phyloP scores from a whole-genome alignment of 805 yeast genomes.

The Allodekkera sacchari region DNA sequence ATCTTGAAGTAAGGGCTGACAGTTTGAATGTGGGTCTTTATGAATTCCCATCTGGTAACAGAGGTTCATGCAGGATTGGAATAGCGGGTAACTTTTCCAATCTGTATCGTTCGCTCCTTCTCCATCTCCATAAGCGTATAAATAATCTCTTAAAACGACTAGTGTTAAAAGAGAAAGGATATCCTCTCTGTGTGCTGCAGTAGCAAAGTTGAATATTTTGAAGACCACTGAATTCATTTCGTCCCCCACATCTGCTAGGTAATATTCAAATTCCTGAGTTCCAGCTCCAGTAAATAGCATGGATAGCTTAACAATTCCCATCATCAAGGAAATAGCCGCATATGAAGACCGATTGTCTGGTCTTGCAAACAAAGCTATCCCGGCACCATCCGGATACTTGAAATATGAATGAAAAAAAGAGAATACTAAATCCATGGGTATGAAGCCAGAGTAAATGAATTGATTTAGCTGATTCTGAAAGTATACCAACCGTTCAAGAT shows the following conservation, averaged over 20 bases:
- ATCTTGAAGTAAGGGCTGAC: too few species aligned
- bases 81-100: conserved; percentile 7
- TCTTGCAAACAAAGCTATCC: background rate
- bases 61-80: conserved; percentile 6
- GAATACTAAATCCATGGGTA: conserved; percentile 2
- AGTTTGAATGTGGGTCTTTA: too few species aligned
- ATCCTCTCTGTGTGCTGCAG: too few species aligned
- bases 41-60: conserved; percentile 7
- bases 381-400: conserved; percentile 1
- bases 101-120: conserved; percentile 7
- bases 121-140: conserved; percentile 8
- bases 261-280: too few species aligned
- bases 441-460: conserved; percentile 1
- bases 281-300: conserved; percentile 1
- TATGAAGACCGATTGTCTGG: conserved; percentile 1
- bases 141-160: conserved; percentile 4
- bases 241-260: too few species aligned
- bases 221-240: too few species aligned
- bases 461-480: conserved; percentile 1
- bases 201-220: too few species aligned
- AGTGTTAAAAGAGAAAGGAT: conserved; percentile 7
- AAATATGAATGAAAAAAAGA: background rate
- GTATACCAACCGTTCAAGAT: conserved; percentile 1
- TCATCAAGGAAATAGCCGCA: background rate
- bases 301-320: background rate